Percentiles rank a stretch among this genome's conserved stretches.
Conservation (phyloP, 2,329 filamentous ascomycete genomes). For the Talaromyces sp. region DNA sequence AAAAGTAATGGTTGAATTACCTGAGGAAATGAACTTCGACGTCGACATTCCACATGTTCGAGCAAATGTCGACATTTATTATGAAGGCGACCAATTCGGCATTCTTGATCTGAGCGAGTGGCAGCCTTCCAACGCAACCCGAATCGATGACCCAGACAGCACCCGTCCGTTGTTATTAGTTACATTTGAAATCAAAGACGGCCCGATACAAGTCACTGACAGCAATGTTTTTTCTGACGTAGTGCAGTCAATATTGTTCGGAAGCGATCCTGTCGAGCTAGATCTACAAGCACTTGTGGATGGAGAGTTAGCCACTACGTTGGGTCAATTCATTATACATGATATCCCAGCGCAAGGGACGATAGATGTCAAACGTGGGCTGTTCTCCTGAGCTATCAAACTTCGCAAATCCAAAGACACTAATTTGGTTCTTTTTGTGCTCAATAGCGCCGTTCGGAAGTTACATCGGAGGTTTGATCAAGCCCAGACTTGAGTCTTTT, state of each 20-base stretch:
- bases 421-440: conserved; percentile 10
- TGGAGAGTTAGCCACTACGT: conserved; percentile 73
- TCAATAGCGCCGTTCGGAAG: conserved; percentile 57
- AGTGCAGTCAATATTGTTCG: conserved; percentile 76
- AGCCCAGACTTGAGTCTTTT: conserved; percentile 67
- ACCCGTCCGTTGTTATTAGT: conserved; percentile 66
- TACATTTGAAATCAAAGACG: conserved; percentile 70
- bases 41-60: conserved; percentile 73
- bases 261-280: conserved; percentile 64
- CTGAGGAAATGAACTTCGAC: conserved; percentile 81
- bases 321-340: conserved; percentile 77
- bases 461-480: conserved; percentile 46
- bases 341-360: conserved; percentile 78
- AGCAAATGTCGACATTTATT: conserved; percentile 76
- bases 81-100: conserved; percentile 73
- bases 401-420: neutral
- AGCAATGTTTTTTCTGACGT: conserved; percentile 74
- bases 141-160: conserved; percentile 53
- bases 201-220: conserved; percentile 78
- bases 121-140: conserved; percentile 80
- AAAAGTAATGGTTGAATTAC: conserved; percentile 71
- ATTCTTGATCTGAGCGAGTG: conserved; percentile 74
- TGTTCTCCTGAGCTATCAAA: conserved; percentile 24
- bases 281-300: conserved; percentile 77
- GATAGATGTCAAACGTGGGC: conserved; percentile 92